Percentiles rank a stretch among this genome's conserved stretches.
These are phyloP conservation scores for Hypsizygus marmoreus DNA, from an alignment of 768 basidiomycete genomes.

Conservation along the genomic window DNA sequence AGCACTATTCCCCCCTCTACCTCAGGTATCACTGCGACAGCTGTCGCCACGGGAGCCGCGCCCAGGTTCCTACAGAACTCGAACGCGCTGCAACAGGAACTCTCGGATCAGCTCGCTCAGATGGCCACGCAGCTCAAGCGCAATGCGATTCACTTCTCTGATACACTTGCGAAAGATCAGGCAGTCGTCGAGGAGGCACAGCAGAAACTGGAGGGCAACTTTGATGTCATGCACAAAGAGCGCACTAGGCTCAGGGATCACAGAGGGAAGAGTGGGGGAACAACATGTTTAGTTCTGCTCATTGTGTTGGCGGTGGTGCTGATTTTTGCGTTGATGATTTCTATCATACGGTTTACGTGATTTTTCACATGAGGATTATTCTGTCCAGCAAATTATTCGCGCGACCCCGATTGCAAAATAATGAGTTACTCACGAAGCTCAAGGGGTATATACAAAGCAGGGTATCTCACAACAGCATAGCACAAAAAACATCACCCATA, in stretches of 20 bases:
- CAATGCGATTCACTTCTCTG: conserved; percentile 80
- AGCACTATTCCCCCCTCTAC: conserved; percentile 34
- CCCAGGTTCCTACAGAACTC: conserved; percentile 55
- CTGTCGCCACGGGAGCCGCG: conserved; percentile 22
- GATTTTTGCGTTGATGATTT: conserved; percentile 72
- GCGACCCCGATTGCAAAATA: too few species aligned
- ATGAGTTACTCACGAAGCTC: too few species aligned
- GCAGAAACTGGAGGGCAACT: conserved; percentile 74
- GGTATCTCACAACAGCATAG: too few species aligned
- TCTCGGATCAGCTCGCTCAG: conserved; percentile 70
- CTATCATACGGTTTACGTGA: conserved; percentile 60
- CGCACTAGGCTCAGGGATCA: conserved; percentile 62
- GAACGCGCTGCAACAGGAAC: conserved; percentile 68
- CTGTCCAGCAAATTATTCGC: too few species aligned
- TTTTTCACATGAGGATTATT: too few species aligned
- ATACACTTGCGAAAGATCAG: conserved; percentile 73
- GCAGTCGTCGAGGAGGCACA: conserved; percentile 65
- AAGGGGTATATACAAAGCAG: too few species aligned
- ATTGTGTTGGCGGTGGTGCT: conserved; percentile 67
- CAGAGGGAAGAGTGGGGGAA: conserved; percentile 62
- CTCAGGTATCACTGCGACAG: conserved; percentile 29
- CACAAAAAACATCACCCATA: too few species aligned
- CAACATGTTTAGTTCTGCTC: conserved; percentile 71
- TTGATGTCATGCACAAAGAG: conserved; percentile 66
- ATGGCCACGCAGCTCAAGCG: conserved; percentile 90